Evolutionary conservation across 257 asterid genomes (phyloP).

Genomic region (Lycium ferocissimum): DNA sequence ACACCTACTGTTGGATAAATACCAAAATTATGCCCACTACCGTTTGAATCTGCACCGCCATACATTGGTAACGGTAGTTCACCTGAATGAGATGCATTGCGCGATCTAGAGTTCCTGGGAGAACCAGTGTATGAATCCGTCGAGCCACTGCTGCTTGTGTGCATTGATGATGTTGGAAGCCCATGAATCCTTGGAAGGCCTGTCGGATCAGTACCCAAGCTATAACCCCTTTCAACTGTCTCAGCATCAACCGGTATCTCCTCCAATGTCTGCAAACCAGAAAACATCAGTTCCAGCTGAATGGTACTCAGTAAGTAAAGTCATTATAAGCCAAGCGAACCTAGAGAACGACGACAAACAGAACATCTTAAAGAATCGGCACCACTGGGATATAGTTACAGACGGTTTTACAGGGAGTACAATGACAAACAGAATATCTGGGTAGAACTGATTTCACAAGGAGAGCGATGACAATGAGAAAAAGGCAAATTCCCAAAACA

Average conservation of each 20-base stretch:
- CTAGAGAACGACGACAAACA: constrained; percentile 18
- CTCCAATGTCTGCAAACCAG: constrained; percentile 67
- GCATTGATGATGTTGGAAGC: constrained; percentile 80
- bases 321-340: constrained; percentile 2
- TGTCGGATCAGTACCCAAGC: constrained; percentile 69
- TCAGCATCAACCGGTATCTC: constrained; percentile 96
- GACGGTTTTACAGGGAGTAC: not conserved
- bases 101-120: constrained; percentile 61
- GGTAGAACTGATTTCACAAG: not conserved
- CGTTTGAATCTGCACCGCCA: constrained; percentile 59
- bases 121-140: constrained; percentile 62
- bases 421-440: not conserved
- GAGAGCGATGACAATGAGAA: constrained; percentile 7
- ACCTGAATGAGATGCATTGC: constrained; percentile 84
- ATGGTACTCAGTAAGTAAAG: not conserved
- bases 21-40: constrained; percentile 60
- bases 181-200: constrained; percentile 95
- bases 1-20: constrained; percentile 59
- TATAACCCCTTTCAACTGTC: constrained; percentile 86
- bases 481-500: constrained; percentile 6
- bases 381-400: constrained; percentile 23
- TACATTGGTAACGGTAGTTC: constrained; percentile 71
- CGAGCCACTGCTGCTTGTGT: constrained; percentile 56
- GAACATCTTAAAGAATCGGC: constrained; percentile 14
- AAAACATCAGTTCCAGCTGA: not conserved